A percentile compares a stretch with the other conserved stretches of the same genome.
Evolutionary conservation across 176 grass and related monocot genomes (phyloP).

Genomic region (Triticum monococcum): DNA sequence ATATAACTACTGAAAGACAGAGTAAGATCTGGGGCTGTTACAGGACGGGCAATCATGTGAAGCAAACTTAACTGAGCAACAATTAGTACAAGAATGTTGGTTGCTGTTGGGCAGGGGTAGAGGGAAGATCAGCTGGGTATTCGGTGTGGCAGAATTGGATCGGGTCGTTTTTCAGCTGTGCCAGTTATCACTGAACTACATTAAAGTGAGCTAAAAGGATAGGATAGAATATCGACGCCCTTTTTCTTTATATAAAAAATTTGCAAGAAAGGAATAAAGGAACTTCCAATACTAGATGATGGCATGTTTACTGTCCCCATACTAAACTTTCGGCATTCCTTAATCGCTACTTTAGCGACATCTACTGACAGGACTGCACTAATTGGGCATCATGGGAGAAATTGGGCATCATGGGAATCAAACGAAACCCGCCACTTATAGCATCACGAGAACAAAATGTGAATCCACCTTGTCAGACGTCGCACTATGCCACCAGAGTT

Average conservation of each 20-base stretch:
- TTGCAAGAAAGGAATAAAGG: conserved; percentile 45
- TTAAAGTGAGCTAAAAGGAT: neutral
- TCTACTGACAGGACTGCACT: neutral
- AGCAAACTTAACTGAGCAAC: neutral
- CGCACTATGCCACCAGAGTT: neutral
- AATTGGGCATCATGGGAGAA: neutral
- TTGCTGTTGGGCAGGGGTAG: neutral
- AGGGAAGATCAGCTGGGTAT: neutral
- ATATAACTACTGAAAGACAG: too few species aligned
- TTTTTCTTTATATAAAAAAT: neutral
- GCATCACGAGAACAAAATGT: neutral
- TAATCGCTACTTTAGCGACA: neutral
- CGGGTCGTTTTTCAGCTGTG: neutral
- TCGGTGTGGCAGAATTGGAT: neutral
- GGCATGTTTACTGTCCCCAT: neutral
- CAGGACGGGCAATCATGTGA: neutral
- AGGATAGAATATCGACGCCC: neutral
- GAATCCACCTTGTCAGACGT: neutral
- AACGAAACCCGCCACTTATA: neutral
- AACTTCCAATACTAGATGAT: neutral
- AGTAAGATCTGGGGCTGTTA: too few species aligned
- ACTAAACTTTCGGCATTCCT: neutral
- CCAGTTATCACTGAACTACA: neutral
- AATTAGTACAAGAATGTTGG: neutral
- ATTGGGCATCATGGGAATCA: neutral